A percentile compares a stretch with the other conserved stretches of the same genome.
Conservation (phyloP, 768 basidiomycete genomes). For the Lactifluus volemus region DNA sequence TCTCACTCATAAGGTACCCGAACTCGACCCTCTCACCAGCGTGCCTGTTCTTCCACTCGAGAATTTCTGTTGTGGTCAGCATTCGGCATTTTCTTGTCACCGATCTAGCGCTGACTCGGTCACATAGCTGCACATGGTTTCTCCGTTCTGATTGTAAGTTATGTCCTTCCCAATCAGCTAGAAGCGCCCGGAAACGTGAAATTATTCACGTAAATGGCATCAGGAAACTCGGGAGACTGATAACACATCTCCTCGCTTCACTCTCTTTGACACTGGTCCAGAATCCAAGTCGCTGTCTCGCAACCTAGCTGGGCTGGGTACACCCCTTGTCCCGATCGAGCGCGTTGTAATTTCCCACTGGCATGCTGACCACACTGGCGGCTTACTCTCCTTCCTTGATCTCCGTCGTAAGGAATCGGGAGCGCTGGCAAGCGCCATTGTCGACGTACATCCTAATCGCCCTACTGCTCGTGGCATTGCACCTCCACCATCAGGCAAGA, state of each 20-base stretch:
- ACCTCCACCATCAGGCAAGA: conserved; percentile 47
- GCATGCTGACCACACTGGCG: conserved; percentile 47
- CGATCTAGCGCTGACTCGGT: not conserved
- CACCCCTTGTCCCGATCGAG: conserved; percentile 45
- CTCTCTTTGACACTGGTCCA: conserved; percentile 80
- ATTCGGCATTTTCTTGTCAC: conserved; percentile 10
- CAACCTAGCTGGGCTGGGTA: conserved; percentile 53
- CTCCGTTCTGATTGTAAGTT: conserved; percentile 59
- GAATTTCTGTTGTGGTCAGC: conserved; percentile 59
- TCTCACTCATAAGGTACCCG: conserved; percentile 39
- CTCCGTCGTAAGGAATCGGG: conserved; percentile 27
- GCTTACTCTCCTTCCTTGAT: conserved; percentile 56
- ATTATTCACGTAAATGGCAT: not conserved
- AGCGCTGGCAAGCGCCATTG: conserved; percentile 30
- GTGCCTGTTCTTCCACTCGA: conserved; percentile 66
- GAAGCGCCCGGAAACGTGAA: not conserved
- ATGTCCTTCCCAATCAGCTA: not conserved
- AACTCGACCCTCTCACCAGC: conserved; percentile 36
- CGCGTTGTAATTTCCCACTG: conserved; percentile 50
- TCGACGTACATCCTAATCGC: conserved; percentile 73
- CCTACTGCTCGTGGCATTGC: conserved; percentile 70
- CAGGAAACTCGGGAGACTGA: conserved; percentile 48
- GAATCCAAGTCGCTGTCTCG: conserved; percentile 68
- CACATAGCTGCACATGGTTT: conserved; percentile 71
- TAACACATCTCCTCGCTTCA: conserved; percentile 38